Conservation (phyloP, 78 protist species). For the Speleostelium caveatum region DNA sequence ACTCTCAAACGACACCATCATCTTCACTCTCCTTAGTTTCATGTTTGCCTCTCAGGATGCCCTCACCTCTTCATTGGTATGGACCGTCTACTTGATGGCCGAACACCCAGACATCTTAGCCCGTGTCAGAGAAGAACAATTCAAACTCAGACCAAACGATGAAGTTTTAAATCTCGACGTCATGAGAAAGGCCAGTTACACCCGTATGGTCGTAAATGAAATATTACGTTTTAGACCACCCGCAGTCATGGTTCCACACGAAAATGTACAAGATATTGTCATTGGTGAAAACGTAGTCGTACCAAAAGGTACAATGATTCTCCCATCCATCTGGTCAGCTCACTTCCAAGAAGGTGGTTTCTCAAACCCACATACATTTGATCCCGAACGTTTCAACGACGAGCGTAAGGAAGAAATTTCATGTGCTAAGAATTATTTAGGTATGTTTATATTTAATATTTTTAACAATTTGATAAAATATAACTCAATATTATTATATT, state of each 20-base stretch:
- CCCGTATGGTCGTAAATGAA: conserved; percentile 85
- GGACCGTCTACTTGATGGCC: conserved; percentile 73
- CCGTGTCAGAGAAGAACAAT: conserved; percentile 79
- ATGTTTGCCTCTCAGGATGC: conserved; percentile 90
- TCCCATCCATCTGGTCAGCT: conserved; percentile 87
- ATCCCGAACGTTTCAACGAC: conserved; percentile 83
- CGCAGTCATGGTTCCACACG: conserved; percentile 85
- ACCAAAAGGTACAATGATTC: conserved; percentile 82
- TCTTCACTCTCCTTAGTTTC: conserved; percentile 57
- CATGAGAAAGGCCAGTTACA: conserved; percentile 75
- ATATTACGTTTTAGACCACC: conserved; percentile 90
- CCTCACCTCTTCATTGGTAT: conserved; percentile 77
- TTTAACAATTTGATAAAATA: too few species aligned
- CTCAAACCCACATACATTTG: conserved; percentile 70
- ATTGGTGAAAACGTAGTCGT: conserved; percentile 69
- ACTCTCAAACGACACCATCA: conserved; percentile 35
- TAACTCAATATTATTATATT: too few species aligned
- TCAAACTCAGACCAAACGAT: conserved; percentile 66
- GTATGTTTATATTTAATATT: too few species aligned
- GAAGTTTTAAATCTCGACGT: conserved; percentile 33
- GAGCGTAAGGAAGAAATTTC: conserved; percentile 74
- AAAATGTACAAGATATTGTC: conserved; percentile 54
- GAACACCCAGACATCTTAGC: conserved; percentile 82
- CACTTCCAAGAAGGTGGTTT: conserved; percentile 49
- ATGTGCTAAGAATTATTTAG: conserved; percentile 59